A percentile compares a stretch with the other conserved stretches of the same genome.
Evolutionary conservation across 192 early-diverging fungal species (phyloP).

Genomic region (Backusella sp.): DNA sequence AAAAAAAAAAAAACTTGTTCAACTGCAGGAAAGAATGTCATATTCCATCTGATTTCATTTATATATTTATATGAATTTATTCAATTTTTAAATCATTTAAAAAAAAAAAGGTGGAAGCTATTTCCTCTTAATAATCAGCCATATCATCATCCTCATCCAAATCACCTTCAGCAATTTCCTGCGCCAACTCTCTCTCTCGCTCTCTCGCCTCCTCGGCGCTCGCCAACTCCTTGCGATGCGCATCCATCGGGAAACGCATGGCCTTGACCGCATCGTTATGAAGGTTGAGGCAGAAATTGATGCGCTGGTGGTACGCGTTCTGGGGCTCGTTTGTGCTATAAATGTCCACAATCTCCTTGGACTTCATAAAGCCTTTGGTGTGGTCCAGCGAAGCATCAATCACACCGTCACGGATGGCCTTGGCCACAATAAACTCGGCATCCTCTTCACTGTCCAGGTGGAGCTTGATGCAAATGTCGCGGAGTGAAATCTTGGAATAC

Average conservation of each 20-base stretch:
- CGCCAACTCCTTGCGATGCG: constrained; percentile 82
- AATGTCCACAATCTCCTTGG: constrained; percentile 91
- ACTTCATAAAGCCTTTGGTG: constrained; percentile 89
- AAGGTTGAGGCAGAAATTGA: constrained; percentile 91
- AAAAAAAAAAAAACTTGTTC: no score
- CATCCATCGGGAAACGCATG: constrained; percentile 92
- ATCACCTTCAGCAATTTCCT: constrained; percentile 90
- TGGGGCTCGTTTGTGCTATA: constrained; percentile 98
- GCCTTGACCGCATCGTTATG: constrained; percentile 98
- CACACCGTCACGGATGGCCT: constrained; percentile 98
- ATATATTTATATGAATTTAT: background rate
- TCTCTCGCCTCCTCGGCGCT: constrained; percentile 80
- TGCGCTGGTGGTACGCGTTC: constrained; percentile 91
- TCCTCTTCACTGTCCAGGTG: constrained; percentile 98
- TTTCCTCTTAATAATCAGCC: constrained; percentile 30
- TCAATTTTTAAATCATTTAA: background rate
- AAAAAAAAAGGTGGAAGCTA: background rate
- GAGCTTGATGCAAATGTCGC: constrained; percentile 96
- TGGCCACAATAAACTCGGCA: constrained; percentile 98
- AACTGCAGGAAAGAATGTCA: no score
- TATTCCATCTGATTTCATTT: no score
- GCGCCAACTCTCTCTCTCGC: constrained; percentile 88
- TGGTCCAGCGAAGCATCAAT: constrained; percentile 98
- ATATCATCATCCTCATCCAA: constrained; percentile 82
- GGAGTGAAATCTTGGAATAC: constrained; percentile 94